Evolutionary conservation across 495 filamentous ascomycete species (phyloP).

Genomic region (Niebla homalea): DNA sequence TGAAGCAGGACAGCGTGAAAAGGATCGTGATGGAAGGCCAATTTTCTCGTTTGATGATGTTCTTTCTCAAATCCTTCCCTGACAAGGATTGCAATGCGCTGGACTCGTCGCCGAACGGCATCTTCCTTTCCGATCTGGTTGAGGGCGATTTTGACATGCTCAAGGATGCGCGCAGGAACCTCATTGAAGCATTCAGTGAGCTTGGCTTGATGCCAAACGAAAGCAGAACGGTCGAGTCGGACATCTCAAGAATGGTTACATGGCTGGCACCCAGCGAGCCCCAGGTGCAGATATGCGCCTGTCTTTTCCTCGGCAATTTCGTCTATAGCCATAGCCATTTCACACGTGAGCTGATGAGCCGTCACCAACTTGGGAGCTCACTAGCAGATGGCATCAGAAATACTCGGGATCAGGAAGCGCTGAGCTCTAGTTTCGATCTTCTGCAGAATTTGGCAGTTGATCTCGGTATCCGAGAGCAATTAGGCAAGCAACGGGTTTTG

Average conservation of each 20-base stretch:
- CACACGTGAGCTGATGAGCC: constrained; percentile 42
- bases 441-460: constrained; percentile 70
- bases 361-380: constrained; percentile 38
- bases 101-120: not conserved
- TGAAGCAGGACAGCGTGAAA: not conserved
- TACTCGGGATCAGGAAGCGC: constrained; percentile 35
- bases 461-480: constrained; percentile 40
- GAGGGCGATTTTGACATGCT: constrained; percentile 26
- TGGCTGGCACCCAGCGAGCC: constrained; percentile 39
- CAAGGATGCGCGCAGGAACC: constrained; percentile 38
- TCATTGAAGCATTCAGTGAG: constrained; percentile 24
- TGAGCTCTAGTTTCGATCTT: constrained; percentile 59
- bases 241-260: constrained; percentile 48
- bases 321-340: constrained; percentile 50
- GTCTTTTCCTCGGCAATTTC: constrained; percentile 66
- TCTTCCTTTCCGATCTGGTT: constrained; percentile 19
- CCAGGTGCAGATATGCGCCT: constrained; percentile 58
- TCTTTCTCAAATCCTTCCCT: not conserved
- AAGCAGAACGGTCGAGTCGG: constrained; percentile 34
- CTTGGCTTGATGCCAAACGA: no score
- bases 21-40: constrained; percentile 18
- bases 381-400: constrained; percentile 40
- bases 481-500: constrained; percentile 42
- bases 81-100: not conserved
- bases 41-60: constrained; percentile 18